Evolutionary conservation across 768 basidiomycete genomes (phyloP).

Genomic region (Omphalotus guepiniiformis): DNA sequence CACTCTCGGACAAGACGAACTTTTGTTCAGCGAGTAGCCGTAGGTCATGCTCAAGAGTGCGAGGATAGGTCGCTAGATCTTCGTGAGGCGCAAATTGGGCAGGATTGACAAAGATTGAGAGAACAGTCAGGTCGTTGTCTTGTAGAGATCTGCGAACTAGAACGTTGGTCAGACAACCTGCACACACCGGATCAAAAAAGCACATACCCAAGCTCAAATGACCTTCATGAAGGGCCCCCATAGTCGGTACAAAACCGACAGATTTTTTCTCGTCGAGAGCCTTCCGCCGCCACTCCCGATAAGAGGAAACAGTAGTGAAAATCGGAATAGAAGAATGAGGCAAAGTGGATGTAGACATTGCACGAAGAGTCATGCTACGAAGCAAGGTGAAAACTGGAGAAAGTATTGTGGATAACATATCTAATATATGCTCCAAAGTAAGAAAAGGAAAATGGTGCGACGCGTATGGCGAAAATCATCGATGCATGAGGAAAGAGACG

Average conservation of each 20-base stretch:
- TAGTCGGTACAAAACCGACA: conserved; percentile 95
- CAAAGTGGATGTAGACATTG: conserved; percentile 10
- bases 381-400: too few species aligned
- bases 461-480: too few species aligned
- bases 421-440: too few species aligned
- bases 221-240: conserved; percentile 95
- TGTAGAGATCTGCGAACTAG: conserved; percentile 73
- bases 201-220: conserved; percentile 83
- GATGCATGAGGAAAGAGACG: too few species aligned
- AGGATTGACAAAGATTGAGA: conserved; percentile 98
- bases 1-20: conserved; percentile 15
- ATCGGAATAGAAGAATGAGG: conserved; percentile 38
- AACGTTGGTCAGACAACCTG: conserved; percentile 1
- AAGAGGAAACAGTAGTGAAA: conserved; percentile 57
- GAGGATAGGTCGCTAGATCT: conserved; percentile 87
- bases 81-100: conserved; percentile 97
- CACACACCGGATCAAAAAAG: too few species aligned
- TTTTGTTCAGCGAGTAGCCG: conserved; percentile 45
- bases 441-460: too few species aligned
- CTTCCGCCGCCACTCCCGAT: conserved; percentile 68
- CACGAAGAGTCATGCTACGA: too few species aligned
- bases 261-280: conserved; percentile 55
- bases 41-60: conserved; percentile 77
- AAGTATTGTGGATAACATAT: too few species aligned
- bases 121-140: conserved; percentile 80